Conservation (phyloP, 2,329 filamentous ascomycete species). For the Rasamsonia emersonii region DNA sequence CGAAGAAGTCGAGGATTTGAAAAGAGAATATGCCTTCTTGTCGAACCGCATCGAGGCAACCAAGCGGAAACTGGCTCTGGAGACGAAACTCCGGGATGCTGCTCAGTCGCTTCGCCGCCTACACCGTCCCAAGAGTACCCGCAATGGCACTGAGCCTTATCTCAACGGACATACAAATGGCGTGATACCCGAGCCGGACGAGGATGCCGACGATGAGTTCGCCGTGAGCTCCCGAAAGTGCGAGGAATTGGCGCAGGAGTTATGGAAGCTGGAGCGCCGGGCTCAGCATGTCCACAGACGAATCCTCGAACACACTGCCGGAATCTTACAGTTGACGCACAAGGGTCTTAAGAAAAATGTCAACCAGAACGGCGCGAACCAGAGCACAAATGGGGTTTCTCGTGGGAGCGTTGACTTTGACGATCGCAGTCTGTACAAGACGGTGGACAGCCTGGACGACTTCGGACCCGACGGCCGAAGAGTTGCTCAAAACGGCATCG, state of each 20-base stretch:
- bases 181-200: slow-evolving; percentile 43
- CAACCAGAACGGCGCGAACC: slow-evolving; percentile 24
- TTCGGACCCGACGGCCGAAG: slow-evolving; percentile 21
- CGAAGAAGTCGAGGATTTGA: slow-evolving; percentile 83
- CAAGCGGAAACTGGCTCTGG: slow-evolving; percentile 73
- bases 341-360: slow-evolving; percentile 57
- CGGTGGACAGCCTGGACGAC: slow-evolving; percentile 57
- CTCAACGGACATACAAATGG: slow-evolving; percentile 34
- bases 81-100: slow-evolving; percentile 90
- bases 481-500: slow-evolving; percentile 11
- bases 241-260: slow-evolving; percentile 71
- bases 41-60: slow-evolving; percentile 71
- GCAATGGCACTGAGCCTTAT: slow-evolving; percentile 35
- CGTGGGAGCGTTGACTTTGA: slow-evolving; percentile 59
- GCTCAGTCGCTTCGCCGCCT: slow-evolving; percentile 77
- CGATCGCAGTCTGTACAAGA: slow-evolving; percentile 63
- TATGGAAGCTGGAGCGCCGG: slow-evolving; percentile 71
- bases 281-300: slow-evolving; percentile 65
- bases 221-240: slow-evolving; percentile 69
- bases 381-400: slow-evolving; percentile 39
- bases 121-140: slow-evolving; percentile 57
- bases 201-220: slow-evolving; percentile 64
- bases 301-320: slow-evolving; percentile 82
- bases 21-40: slow-evolving; percentile 71
- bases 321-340: slow-evolving; percentile 84